phyloP scores from a whole-genome alignment of 2,329 filamentous ascomycete genomes.

The Chrysosporium keratinophilum region DNA sequence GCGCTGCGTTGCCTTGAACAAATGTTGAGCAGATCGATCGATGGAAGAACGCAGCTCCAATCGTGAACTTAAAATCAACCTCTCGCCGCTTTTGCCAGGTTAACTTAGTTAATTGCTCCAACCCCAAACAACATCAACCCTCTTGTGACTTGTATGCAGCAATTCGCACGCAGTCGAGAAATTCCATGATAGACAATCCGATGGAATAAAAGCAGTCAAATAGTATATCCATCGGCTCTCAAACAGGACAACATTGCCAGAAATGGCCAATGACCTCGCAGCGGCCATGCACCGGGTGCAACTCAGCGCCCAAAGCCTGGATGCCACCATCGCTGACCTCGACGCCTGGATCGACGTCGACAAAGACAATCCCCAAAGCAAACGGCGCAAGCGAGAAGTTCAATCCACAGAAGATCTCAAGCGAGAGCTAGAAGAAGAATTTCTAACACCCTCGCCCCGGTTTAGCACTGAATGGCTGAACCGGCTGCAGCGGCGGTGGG shows the following conservation, averaged over 20 bases:
- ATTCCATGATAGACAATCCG: too few relatives aligned
- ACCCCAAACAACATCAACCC: too few relatives aligned
- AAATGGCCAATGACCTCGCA: conserved; percentile 11
- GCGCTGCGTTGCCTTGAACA: too few relatives aligned
- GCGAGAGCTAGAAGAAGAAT: conserved; percentile 60
- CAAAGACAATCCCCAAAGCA: background rate
- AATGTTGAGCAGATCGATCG: too few relatives aligned
- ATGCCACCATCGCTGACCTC: conserved; percentile 4
- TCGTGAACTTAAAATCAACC: too few relatives aligned
- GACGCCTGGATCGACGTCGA: conserved; percentile 8
- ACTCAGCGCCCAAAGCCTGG: conserved; percentile 5
- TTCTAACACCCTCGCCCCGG: conserved; percentile 64
- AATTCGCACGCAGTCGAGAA: too few relatives aligned
- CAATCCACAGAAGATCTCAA: conserved; percentile 54
- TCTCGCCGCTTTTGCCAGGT: too few relatives aligned
- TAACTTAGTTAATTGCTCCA: too few relatives aligned
- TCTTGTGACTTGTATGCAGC: too few relatives aligned
- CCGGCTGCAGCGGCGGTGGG: conserved; percentile 80
- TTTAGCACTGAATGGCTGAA: conserved; percentile 86
- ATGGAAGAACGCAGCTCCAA: too few relatives aligned
- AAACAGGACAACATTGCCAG: background rate
- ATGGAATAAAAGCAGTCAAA: too few relatives aligned
- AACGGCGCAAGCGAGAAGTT: conserved; percentile 8
- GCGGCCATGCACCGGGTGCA: conserved; percentile 11
- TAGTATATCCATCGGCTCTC: background rate